Percentiles rank a stretch among this genome's conserved stretches.
Conservation (phyloP, 495 filamentous ascomycete genomes). For the Tuber indicum region DNA sequence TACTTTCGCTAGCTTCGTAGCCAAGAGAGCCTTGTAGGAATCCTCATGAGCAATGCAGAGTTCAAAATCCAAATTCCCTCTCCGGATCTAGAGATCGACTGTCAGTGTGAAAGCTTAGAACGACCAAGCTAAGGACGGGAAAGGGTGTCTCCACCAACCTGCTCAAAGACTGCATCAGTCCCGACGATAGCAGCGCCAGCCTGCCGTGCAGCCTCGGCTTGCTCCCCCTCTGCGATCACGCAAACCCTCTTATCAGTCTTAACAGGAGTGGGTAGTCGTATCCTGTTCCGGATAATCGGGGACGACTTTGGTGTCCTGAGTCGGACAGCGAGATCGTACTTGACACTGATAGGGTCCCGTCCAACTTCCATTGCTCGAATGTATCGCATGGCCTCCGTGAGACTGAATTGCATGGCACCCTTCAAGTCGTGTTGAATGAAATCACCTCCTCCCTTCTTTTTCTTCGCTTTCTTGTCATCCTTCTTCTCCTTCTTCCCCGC, state of each 20-base stretch:
- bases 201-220: slow-evolving; percentile 54
- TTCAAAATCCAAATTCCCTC: slow-evolving; percentile 69
- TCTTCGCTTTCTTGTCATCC: slow-evolving; percentile 54
- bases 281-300: slow-evolving; percentile 73
- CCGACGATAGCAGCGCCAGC: slow-evolving; percentile 77
- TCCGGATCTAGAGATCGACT: slow-evolving; percentile 29
- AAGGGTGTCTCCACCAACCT: slow-evolving; percentile 22
- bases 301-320: slow-evolving; percentile 74
- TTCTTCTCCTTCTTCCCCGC: slow-evolving; percentile 46
- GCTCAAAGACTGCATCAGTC: slow-evolving; percentile 74
- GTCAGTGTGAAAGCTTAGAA: slow-evolving; percentile 9
- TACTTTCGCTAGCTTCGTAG: slow-evolving; percentile 61
- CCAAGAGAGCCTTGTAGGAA: slow-evolving; percentile 51
- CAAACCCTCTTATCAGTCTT: slow-evolving; percentile 41
- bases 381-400: slow-evolving; percentile 95
- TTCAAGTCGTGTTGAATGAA: slow-evolving; percentile 59
- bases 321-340: slow-evolving; percentile 83
- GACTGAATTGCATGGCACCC: slow-evolving; percentile 61
- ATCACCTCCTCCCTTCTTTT: slow-evolving; percentile 58
- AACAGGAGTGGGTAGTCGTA: slow-evolving; percentile 82
- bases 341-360: slow-evolving; percentile 58
- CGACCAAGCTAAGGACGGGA: neutral
- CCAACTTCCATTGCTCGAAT: slow-evolving; percentile 90
- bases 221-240: slow-evolving; percentile 40
- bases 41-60: slow-evolving; percentile 79